Evolutionary conservation across 148 eudicot species (phyloP).

Genomic region (Dysphania ambrosioides): DNA sequence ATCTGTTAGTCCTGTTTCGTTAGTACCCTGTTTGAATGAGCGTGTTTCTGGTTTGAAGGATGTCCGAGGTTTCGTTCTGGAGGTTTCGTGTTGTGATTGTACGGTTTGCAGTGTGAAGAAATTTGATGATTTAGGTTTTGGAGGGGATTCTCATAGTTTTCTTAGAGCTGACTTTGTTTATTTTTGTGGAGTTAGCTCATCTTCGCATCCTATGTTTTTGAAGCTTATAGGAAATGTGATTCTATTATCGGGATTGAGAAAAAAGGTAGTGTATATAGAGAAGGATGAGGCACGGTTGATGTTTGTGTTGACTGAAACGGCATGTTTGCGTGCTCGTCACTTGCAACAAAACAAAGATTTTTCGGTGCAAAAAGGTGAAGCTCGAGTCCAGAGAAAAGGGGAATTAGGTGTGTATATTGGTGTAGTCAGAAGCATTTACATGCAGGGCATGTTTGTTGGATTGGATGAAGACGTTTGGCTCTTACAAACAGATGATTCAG

Average conservation of each 20-base stretch:
- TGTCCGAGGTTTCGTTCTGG: conserved; percentile 54
- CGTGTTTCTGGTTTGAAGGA: conserved; percentile 15
- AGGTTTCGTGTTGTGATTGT: conserved; percentile 56
- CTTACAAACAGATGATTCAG: conserved; percentile 55
- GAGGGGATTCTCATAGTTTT: conserved; percentile 36
- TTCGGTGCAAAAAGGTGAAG: conserved; percentile 6
- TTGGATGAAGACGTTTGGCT: conserved; percentile 76
- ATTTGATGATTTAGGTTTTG: conserved; percentile 2
- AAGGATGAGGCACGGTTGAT: conserved; percentile 56
- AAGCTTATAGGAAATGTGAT: conserved; percentile 47
- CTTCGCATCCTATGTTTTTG: conserved; percentile 59
- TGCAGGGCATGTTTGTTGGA: conserved; percentile 75
- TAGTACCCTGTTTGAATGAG: conserved; percentile 42
- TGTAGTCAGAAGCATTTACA: conserved; percentile 57
- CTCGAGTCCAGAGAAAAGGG: conserved; percentile 38
- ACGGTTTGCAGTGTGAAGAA: conserved; percentile 29
- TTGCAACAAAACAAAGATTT: conserved; percentile 9
- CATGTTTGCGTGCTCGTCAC: conserved; percentile 31
- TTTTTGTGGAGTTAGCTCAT: conserved; percentile 48
- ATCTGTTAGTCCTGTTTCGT: conserved; percentile 64
- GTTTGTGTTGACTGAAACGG: conserved; percentile 46
- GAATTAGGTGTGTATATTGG: conserved; percentile 65
- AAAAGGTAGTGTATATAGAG: conserved; percentile 63
- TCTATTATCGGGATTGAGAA: conserved; percentile 50
- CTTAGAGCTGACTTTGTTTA: conserved; percentile 39